phyloP scores from a whole-genome alignment of 495 filamentous ascomycete genomes.

The Elaphomyces granulatus region DNA sequence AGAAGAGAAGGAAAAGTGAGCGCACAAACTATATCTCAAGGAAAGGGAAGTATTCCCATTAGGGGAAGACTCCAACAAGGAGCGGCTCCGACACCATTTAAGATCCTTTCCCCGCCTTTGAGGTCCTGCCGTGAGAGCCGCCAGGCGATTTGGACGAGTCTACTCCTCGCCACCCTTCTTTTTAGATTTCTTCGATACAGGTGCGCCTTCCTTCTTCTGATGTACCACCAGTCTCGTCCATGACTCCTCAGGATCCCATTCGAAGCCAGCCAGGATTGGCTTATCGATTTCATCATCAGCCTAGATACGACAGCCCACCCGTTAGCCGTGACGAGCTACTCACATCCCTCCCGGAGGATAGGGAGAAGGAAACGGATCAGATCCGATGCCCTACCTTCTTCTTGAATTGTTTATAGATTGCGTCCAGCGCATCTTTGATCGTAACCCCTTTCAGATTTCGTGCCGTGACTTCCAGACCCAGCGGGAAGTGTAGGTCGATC shows the following conservation, averaged over 20 bases:
- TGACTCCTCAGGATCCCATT: conserved; percentile 83
- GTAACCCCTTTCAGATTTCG: conserved; percentile 86
- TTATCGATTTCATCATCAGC: conserved; percentile 75
- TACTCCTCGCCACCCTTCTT: conserved; percentile 46
- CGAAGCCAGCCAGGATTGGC: conserved; percentile 79
- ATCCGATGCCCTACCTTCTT: conserved; percentile 53
- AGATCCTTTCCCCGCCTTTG: too few relatives aligned
- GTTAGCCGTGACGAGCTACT: too few relatives aligned
- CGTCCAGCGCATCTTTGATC: conserved; percentile 87
- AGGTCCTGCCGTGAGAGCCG: too few relatives aligned
- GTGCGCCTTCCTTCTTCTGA: conserved; percentile 53
- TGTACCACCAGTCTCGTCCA: conserved; percentile 66
- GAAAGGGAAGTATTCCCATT: too few relatives aligned
- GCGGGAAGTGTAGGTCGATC: conserved; percentile 77
- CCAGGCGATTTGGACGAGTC: too few relatives aligned
- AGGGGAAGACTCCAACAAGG: too few relatives aligned
- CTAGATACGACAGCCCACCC: too few relatives aligned
- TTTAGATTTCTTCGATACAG: conserved; percentile 48
- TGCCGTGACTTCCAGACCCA: conserved; percentile 77
- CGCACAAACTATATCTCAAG: too few relatives aligned
- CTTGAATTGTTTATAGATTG: conserved; percentile 87
- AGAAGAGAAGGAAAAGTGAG: too few relatives aligned
- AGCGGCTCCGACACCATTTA: too few relatives aligned
- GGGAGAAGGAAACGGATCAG: neutral
- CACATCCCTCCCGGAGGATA: neutral